These are phyloP conservation scores for Pleurotus citrinopileatus DNA, from an alignment of 768 basidiomycete genomes.

Conservation along the genomic window DNA sequence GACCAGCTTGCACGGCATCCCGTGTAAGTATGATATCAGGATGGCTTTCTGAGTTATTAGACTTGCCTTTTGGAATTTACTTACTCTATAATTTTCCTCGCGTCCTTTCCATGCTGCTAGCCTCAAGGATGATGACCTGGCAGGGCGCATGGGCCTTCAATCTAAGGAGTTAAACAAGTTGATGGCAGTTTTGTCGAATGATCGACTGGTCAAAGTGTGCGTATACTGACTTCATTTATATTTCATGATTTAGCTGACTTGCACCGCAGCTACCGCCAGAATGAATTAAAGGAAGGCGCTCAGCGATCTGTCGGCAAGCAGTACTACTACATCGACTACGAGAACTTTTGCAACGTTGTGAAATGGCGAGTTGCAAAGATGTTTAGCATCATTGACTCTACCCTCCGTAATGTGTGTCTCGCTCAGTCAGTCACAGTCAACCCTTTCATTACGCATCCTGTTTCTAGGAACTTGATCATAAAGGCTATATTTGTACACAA, in stretches of 20 bases:
- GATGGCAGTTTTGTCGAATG: constrained; percentile 77
- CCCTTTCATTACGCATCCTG: not conserved
- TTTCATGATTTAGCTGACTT: not conserved
- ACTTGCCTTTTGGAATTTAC: constrained; percentile 10
- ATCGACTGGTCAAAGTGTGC: constrained; percentile 76
- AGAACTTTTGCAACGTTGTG: constrained; percentile 94
- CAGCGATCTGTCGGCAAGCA: constrained; percentile 84
- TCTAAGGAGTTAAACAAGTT: constrained; percentile 89
- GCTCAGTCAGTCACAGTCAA: not conserved
- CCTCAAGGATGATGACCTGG: constrained; percentile 91
- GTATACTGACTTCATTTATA: constrained; percentile 21
- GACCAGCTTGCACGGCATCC: constrained; percentile 92
- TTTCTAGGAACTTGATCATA: constrained; percentile 89
- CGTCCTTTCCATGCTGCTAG: constrained; percentile 42
- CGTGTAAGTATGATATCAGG: constrained; percentile 70
- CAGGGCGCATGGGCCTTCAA: constrained; percentile 86
- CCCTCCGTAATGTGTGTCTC: constrained; percentile 75
- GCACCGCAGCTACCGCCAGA: constrained; percentile 72
- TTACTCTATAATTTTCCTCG: too few species aligned
- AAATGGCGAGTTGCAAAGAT: constrained; percentile 97
- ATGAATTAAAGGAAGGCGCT: constrained; percentile 87
- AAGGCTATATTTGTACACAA: constrained; percentile 94
- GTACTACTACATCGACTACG: constrained; percentile 97
- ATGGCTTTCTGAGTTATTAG: constrained; percentile 12
- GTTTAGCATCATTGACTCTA: constrained; percentile 85